These are phyloP conservation scores for Corymbia citriodora DNA, from an alignment of 441 rosid species.

Conservation along the genomic window DNA sequence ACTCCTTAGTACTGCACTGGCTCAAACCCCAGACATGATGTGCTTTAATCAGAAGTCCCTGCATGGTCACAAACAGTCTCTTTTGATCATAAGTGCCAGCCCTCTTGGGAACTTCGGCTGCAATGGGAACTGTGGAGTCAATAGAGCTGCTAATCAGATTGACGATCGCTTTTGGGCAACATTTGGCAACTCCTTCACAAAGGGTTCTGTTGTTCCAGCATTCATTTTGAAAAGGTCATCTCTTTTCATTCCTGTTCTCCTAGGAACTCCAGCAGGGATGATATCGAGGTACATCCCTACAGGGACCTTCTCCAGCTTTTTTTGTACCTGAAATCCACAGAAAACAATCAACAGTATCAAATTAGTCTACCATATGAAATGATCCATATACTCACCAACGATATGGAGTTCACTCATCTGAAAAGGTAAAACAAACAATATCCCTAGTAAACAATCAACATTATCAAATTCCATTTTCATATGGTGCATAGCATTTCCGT, in stretches of 20 bases:
- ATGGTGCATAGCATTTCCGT: not conserved
- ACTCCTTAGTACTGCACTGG: too few species aligned
- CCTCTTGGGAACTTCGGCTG: not conserved
- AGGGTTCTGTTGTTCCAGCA: not conserved
- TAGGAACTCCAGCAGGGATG: not conserved
- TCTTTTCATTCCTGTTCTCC: not conserved
- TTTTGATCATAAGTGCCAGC: rapidly evolving
- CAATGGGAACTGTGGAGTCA: not conserved
- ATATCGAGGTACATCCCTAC: not conserved
- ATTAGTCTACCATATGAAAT: not conserved
- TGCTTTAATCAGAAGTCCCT: too few species aligned
- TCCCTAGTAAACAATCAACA: not conserved
- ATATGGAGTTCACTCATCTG: not conserved
- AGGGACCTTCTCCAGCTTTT: not conserved
- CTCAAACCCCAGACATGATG: too few species aligned
- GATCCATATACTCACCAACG: not conserved
- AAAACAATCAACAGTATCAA: not conserved
- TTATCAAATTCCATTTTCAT: not conserved
- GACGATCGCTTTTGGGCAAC: not conserved
- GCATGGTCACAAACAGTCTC: too few species aligned
- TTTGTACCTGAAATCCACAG: not conserved
- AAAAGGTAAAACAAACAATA: not conserved
- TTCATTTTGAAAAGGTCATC: not conserved
- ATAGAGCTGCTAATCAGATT: not conserved
- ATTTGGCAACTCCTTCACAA: not conserved